Evolutionary conservation across 2,329 filamentous ascomycete genomes (phyloP).

Genomic region (Cordyceps cateniannulata): DNA sequence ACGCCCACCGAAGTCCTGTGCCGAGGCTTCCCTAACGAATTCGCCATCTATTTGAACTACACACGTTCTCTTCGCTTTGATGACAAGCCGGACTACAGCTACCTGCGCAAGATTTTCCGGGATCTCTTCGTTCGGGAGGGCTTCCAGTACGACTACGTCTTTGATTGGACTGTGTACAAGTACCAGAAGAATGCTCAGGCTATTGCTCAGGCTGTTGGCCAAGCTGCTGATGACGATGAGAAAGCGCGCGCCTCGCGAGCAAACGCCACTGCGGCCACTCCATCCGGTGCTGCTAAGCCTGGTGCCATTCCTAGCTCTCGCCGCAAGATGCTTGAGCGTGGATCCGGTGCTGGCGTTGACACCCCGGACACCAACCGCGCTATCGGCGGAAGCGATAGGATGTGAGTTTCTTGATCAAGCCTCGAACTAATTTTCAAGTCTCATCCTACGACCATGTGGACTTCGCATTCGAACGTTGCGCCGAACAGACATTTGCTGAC

Average conservation of each 20-base stretch:
- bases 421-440: constrained; percentile 36
- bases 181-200: constrained; percentile 99
- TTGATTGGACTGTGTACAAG: constrained; percentile 99
- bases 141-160: constrained; percentile 99
- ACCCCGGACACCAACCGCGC: constrained; percentile 68
- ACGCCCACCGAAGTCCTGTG: constrained; percentile 97
- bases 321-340: constrained; percentile 76
- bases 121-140: constrained; percentile 98
- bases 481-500: constrained; percentile 67
- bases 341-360: constrained; percentile 51
- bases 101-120: constrained; percentile 99
- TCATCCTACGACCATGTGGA: constrained; percentile 71
- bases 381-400: constrained; percentile 80
- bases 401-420: constrained; percentile 73
- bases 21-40: constrained; percentile 98
- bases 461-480: constrained; percentile 63
- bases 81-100: constrained; percentile 99
- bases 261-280: constrained; percentile 57
- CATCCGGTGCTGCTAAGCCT: constrained; percentile 60
- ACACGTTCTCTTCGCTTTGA: constrained; percentile 97
- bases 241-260: constrained; percentile 65
- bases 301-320: constrained; percentile 70
- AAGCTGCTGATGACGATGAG: constrained; percentile 63
- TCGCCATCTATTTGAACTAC: constrained; percentile 99
- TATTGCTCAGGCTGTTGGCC: constrained; percentile 73